Evolutionary conservation across 768 basidiomycete genomes (phyloP).

Genomic region (Naganishia kalamii): DNA sequence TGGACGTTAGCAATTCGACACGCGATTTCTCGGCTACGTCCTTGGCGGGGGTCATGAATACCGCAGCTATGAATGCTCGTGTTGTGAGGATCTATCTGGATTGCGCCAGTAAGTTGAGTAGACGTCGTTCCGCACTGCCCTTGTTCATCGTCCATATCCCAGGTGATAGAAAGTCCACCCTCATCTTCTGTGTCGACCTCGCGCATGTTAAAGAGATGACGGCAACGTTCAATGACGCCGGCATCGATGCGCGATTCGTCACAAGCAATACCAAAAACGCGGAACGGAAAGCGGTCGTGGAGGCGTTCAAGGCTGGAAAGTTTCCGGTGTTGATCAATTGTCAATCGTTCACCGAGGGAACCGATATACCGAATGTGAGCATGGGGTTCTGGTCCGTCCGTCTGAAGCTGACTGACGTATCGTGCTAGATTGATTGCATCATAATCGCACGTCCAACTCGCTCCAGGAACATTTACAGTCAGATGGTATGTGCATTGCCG

Average conservation of each 20-base stretch:
- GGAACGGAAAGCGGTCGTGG: slow-evolving; percentile 62
- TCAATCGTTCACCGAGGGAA: slow-evolving; percentile 76
- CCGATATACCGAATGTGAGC: slow-evolving; percentile 72
- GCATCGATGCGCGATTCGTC: slow-evolving; percentile 78
- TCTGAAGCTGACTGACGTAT: not conserved
- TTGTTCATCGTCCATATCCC: not conserved
- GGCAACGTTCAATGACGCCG: slow-evolving; percentile 61
- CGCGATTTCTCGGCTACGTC: slow-evolving; percentile 78
- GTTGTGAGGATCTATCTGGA: slow-evolving; percentile 81
- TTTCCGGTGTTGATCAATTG: slow-evolving; percentile 89
- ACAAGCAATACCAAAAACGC: slow-evolving; percentile 60
- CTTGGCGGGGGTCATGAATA: slow-evolving; percentile 76
- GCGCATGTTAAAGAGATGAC: slow-evolving; percentile 73
- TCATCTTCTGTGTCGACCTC: slow-evolving; percentile 85
- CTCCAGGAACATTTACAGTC: slow-evolving; percentile 79
- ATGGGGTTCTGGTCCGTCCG: slow-evolving; percentile 16
- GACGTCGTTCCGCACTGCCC: not conserved
- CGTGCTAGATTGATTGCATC: slow-evolving; percentile 68
- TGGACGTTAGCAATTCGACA: slow-evolving; percentile 59
- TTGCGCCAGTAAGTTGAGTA: slow-evolving; percentile 61
- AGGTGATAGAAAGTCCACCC: slow-evolving; percentile 70
- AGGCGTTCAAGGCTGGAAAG: slow-evolving; percentile 61
- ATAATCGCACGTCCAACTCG: slow-evolving; percentile 80
- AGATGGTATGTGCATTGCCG: slow-evolving; percentile 85
- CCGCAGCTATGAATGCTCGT: slow-evolving; percentile 65